Evolutionary conservation across 2,329 filamentous ascomycete genomes (phyloP).

Genomic region (Stagonosporopsis vannaccii): DNA sequence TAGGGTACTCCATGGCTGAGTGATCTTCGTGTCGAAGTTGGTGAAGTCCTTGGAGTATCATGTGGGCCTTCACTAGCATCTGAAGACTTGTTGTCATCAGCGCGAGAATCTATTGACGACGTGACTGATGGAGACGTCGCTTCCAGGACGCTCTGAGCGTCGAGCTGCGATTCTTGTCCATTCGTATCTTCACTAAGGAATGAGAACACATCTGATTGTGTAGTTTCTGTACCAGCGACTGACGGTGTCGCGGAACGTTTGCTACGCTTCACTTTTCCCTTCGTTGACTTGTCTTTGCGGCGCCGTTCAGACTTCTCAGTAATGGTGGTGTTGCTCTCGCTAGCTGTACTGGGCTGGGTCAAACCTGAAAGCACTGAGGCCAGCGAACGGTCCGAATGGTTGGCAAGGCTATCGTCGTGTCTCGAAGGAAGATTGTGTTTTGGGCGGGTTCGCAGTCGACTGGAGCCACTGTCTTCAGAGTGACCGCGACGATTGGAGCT

Average conservation of each 20-base stretch:
- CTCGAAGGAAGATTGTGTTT: constrained; percentile 45
- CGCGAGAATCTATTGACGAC: constrained; percentile 25
- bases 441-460: constrained; percentile 40
- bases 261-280: constrained; percentile 25
- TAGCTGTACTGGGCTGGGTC: constrained; percentile 53
- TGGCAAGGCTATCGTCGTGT: constrained; percentile 37
- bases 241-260: constrained; percentile 20
- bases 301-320: constrained; percentile 50
- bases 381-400: constrained; percentile 51
- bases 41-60: constrained; percentile 42
- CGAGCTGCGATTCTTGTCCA: constrained; percentile 14
- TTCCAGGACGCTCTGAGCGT: constrained; percentile 23
- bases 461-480: constrained; percentile 31
- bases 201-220: constrained; percentile 40
- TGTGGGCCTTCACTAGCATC: constrained; percentile 29
- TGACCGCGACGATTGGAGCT: constrained; percentile 31
- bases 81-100: constrained; percentile 33
- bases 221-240: constrained; percentile 27
- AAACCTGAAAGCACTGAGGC: constrained; percentile 52
- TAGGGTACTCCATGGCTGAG: constrained; percentile 20
- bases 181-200: constrained; percentile 30
- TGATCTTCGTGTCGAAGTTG: constrained; percentile 32
- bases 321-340: constrained; percentile 56
- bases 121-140: constrained; percentile 33
- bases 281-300: constrained; percentile 25